Percentiles rank a stretch among this genome's conserved stretches.
Conservation (phyloP, 768 basidiomycete genomes). For the Tylopilus sp. region DNA sequence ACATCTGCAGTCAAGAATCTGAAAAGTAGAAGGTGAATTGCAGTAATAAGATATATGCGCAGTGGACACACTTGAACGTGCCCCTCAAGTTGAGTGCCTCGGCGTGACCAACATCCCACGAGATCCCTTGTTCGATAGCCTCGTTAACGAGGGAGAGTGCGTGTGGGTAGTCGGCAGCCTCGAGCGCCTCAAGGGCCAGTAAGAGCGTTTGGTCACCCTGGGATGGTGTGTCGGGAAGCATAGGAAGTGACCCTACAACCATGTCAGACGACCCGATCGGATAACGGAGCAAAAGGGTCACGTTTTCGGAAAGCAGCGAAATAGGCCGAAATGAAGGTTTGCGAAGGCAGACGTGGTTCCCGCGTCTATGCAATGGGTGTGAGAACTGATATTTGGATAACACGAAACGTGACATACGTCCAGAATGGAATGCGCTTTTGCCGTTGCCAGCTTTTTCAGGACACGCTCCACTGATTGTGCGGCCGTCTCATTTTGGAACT, state of each 20-base stretch:
- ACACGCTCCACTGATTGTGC: constrained; percentile 88
- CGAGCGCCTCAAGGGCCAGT: constrained; percentile 78
- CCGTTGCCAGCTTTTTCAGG: constrained; percentile 72
- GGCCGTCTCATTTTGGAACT: constrained; percentile 80
- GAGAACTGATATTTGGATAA: background rate
- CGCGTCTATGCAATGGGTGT: constrained; percentile 40
- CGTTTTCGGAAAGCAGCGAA: constrained; percentile 94
- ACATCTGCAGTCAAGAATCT: constrained; percentile 91
- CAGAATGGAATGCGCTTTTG: constrained; percentile 72
- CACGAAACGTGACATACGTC: constrained; percentile 39
- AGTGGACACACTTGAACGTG: constrained; percentile 79
- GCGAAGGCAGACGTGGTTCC: constrained; percentile 80
- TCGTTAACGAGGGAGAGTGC: constrained; percentile 79
- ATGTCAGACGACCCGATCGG: background rate
- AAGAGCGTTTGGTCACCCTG: constrained; percentile 82
- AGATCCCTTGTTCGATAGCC: constrained; percentile 82
- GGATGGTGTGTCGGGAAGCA: constrained; percentile 68
- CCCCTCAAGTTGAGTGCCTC: constrained; percentile 91
- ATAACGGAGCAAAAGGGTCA: constrained; percentile 35
- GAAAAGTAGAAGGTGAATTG: background rate
- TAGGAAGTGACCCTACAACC: constrained; percentile 56
- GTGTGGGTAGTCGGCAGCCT: constrained; percentile 81
- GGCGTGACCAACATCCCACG: constrained; percentile 68
- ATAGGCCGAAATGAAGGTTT: constrained; percentile 92
- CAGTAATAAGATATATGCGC: background rate